Evolutionary conservation across 768 basidiomycete species (phyloP), one percentile per base, ranked within the genome.

Genomic region (Lentinus tigrinus): DNA sequence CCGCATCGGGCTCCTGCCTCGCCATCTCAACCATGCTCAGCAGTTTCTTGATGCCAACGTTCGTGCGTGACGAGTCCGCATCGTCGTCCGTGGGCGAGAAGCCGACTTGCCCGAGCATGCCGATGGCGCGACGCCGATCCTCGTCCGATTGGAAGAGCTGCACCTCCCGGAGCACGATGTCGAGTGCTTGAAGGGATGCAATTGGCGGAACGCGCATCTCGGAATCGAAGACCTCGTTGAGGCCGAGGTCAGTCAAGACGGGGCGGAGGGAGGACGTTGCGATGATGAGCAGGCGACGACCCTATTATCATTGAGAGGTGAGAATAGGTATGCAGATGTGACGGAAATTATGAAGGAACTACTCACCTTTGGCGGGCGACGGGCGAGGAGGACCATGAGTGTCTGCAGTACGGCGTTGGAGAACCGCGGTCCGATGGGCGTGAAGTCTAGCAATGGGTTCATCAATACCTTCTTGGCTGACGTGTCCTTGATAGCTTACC

Each of bases 11-110:
- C 67, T 97, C 96, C 75, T 98, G 97, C 67, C 96, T 81, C 47
- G 95, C 92, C 95, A 97, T 98, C 80, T 99, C 97, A 19, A 95
- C 80, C 54, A 91, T 81, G 58, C 87, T 93, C 69, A 99, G 72
- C 71, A 99, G 67, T 74, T 91, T 95, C 85, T 98, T 98, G 67
- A 99, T 85, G 0, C 97, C 97, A 47, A 98, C 88, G 61, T 88
- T 84, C 64, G 95, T 63, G 47, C 75, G 79, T 14, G 80, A 70
- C 39, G 56, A 43, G 10, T 79, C 70, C 14, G 75, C 78, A 31
- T 78, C 78, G 52, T 77, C 75, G n/a, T 79, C 78, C 7, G 73
- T 73, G 17, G 47, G 47, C 11, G 80, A 83, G 60, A 95, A 85
- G 11, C 91, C 92, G 1, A 92, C 89, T 54, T 91, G 84, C 24